Evolutionary conservation across 768 basidiomycete genomes (phyloP).

Genomic region (Hortiboletus campestris): DNA sequence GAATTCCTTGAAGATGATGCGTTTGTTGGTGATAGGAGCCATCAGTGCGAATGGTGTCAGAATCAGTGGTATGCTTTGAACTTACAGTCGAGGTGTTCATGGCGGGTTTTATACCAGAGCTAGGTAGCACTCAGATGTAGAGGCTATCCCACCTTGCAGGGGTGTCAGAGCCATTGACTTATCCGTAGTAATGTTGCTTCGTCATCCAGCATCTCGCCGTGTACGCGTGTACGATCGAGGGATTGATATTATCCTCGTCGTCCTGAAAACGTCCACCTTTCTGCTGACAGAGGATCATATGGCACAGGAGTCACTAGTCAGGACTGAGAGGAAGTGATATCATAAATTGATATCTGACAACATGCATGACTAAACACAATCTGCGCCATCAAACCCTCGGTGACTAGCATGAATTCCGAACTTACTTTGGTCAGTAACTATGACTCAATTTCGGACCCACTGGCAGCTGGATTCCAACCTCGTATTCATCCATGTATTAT

Average conservation of each 20-base stretch:
- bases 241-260: too few species aligned
- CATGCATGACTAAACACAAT: too few species aligned
- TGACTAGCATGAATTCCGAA: too few species aligned
- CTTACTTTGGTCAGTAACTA: too few species aligned
- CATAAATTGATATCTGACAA: neutral
- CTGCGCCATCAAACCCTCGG: too few species aligned
- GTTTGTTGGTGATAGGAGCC: slow-evolving; percentile 30
- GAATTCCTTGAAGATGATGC: slow-evolving; percentile 37
- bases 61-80: too few species aligned
- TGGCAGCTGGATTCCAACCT: too few species aligned
- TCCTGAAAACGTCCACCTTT: neutral
- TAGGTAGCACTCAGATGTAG: neutral
- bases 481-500: too few species aligned
- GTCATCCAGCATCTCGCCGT: neutral
- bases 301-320: neutral
- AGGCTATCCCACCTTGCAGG: neutral
- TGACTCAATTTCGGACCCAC: too few species aligned
- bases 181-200: too few species aligned
- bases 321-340: neutral
- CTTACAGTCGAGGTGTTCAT: neutral
- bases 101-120: neutral
- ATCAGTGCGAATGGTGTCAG: neutral
- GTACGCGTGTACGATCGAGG: neutral
- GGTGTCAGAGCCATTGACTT: neutral
- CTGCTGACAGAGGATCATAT: neutral